Evolutionary conservation across 1,139 yeast species (phyloP), one percentile per base, ranked within the genome.

Genomic region (Geotrichum bryndzae): DNA sequence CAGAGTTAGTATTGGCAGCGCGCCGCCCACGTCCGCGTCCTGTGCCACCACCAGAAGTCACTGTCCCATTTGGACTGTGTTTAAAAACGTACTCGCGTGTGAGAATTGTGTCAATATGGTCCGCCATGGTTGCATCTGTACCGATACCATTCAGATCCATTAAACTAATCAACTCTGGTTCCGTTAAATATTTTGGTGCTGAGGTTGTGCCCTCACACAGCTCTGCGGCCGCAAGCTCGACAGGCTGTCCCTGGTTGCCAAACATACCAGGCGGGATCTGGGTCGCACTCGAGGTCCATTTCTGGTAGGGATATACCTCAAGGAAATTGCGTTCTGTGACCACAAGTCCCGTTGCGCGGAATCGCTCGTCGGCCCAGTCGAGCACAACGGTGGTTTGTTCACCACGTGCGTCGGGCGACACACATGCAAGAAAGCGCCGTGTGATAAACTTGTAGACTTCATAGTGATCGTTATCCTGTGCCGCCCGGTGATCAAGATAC

Each of bases 81-180:
- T 86, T 86, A 18, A 76, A 76, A 2, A 89, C 84, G 70, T 92
- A 95, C 41, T 85, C 84, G 61, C 99, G 76, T 11, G 74, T 73
- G 31, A 82, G 76, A 55, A 95, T 85, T 70, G 89, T 92, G 64
- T 88, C 92, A 50, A 95, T 94, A 73, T 95, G 99, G 54, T 94
- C 99, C 0, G 99, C 99, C 76, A 95, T 95, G 0, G 99, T 95
- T 0, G 99, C 99, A 77, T 95, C 99, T 0, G 99, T 95, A 0
- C 99, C 99, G 57, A 95, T 95, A 0, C 98, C 98, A 74, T 95
- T 95, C 6, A 85, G 90, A 76, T 95, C 99, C 99, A 95, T 95
- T 58, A 94, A 76, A 11, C 91, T 88, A 76, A 95, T 90, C 48
- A 95, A 79, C 69, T 94, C 99, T 0, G 97, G 82, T 74, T 95